These are phyloP conservation scores for Mycena citricolor DNA, from an alignment of 1,284 basidiomycete species.

Conservation along the genomic window DNA sequence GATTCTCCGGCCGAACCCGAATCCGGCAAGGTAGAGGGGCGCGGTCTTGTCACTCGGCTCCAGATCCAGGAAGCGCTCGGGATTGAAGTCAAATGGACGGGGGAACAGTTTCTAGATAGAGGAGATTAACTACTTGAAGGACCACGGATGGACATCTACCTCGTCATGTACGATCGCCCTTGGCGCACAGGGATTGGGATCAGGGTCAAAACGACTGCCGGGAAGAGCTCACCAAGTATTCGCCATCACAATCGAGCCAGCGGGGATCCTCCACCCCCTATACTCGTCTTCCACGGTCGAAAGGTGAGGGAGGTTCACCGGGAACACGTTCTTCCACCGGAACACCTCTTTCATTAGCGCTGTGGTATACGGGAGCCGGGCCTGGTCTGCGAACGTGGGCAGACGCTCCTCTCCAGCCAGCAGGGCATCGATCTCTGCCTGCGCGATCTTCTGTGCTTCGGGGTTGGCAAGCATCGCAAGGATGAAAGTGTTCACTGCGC, in stretches of 20 bases:
- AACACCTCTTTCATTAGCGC: conserved; percentile 8
- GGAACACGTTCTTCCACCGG: conserved; percentile 16
- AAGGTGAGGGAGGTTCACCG: conserved; percentile 22
- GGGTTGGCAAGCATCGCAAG: conserved; percentile 29
- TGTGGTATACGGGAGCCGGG: conserved; percentile 24
- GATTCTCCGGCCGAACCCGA: conserved; percentile 39
- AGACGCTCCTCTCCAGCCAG: conserved; percentile 34
- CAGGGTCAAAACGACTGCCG: background rate
- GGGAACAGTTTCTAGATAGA: conserved; percentile 29
- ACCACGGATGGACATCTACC: conserved; percentile 3
- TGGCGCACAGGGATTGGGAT: background rate
- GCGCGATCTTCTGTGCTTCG: conserved; percentile 37
- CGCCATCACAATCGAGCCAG: conserved; percentile 31
- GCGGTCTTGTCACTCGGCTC: no score
- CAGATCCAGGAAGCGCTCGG: conserved; percentile 39
- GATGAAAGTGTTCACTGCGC: conserved; percentile 13
- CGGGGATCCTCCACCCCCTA: conserved; percentile 31
- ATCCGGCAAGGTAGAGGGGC: conserved; percentile 34
- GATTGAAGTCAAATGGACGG: conserved; percentile 39
- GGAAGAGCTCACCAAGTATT: conserved; percentile 30
- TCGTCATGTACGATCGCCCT: conserved; percentile 44
- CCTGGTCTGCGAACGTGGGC: conserved; percentile 27
- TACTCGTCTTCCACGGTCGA: conserved; percentile 31
- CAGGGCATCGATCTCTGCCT: conserved; percentile 38
- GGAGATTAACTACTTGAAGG: background rate